Conservation (phyloP, 768 basidiomycete genomes). For the Suillus alpinus region DNA sequence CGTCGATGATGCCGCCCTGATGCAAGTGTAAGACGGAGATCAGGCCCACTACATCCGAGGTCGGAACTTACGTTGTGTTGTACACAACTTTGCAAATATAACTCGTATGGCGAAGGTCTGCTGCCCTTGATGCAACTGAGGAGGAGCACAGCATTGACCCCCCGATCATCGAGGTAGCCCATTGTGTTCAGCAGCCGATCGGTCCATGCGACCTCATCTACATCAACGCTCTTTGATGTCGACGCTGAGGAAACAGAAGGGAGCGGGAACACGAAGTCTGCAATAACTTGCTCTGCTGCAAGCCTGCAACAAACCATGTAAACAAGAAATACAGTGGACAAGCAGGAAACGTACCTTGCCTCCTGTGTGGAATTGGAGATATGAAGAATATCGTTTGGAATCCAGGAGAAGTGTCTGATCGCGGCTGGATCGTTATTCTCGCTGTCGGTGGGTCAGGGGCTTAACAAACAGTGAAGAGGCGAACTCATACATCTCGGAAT, state of each 20-base stretch:
- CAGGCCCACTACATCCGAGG: not conserved
- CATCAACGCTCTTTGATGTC: constrained; percentile 45
- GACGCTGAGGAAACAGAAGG: constrained; percentile 50
- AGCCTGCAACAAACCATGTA: constrained; percentile 35
- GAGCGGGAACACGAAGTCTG: constrained; percentile 80
- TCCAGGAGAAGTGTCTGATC: constrained; percentile 86
- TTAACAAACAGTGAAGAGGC: not conserved
- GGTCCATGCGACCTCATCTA: constrained; percentile 84
- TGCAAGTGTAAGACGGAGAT: constrained; percentile 1
- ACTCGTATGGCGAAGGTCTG: constrained; percentile 68
- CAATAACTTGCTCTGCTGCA: constrained; percentile 63
- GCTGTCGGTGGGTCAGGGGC: constrained; percentile 36
- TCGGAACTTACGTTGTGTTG: constrained; percentile 73
- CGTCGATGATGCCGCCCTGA: constrained; percentile 89
- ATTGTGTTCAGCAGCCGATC: constrained; percentile 76
- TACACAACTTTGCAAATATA: constrained; percentile 70
- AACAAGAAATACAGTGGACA: not conserved
- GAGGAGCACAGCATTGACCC: constrained; percentile 52
- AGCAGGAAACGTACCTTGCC: constrained; percentile 45
- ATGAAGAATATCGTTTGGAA: constrained; percentile 71
- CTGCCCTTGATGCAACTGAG: constrained; percentile 66
- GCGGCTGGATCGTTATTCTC: constrained; percentile 77
- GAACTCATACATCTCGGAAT: constrained; percentile 78
- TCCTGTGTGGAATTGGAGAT: constrained; percentile 51
- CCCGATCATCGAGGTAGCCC: constrained; percentile 60